phyloP scores from a whole-genome alignment of 169 alveolate species.

The Cryptosporidium baileyi region DNA sequence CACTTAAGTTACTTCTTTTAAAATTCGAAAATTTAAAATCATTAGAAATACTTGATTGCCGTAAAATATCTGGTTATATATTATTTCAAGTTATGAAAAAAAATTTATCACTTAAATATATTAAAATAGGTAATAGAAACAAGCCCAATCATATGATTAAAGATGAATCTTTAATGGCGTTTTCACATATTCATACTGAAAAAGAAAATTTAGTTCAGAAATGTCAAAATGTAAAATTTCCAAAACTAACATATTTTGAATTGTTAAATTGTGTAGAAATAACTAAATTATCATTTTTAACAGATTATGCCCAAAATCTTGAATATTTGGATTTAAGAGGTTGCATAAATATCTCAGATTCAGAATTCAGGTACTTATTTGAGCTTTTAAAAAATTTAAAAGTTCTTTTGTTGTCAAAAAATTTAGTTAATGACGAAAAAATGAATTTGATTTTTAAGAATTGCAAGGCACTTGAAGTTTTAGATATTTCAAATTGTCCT shows the following conservation, averaged over 20 bases:
- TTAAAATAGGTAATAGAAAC: not conserved
- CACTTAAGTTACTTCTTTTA: not conserved
- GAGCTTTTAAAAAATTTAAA: not conserved
- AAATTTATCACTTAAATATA: not conserved
- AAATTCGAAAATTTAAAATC: constrained; percentile 31
- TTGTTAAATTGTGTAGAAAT: not conserved
- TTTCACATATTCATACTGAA: not conserved
- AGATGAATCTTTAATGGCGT: not conserved
- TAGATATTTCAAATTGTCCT: constrained; percentile 16
- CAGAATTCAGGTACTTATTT: constrained; percentile 4
- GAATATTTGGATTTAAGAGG: constrained; percentile 51
- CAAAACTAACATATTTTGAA: not conserved
- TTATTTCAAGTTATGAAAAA: not conserved
- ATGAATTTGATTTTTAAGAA: not conserved
- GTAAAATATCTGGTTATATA: not conserved
- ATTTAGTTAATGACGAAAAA: not conserved
- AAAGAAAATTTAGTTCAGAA: not conserved
- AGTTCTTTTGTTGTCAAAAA: not conserved
- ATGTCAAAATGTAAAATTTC: not conserved
- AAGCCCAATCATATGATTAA: constrained; percentile 6
- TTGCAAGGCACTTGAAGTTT: constrained; percentile 12
- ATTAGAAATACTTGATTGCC: constrained; percentile 45
- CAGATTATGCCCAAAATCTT: not conserved
- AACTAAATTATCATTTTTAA: constrained; percentile 12
- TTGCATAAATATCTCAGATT: not conserved